Evolutionary conservation across 192 early-diverging fungal genomes (phyloP).

Genomic region (Allomyces arbusculus): DNA sequence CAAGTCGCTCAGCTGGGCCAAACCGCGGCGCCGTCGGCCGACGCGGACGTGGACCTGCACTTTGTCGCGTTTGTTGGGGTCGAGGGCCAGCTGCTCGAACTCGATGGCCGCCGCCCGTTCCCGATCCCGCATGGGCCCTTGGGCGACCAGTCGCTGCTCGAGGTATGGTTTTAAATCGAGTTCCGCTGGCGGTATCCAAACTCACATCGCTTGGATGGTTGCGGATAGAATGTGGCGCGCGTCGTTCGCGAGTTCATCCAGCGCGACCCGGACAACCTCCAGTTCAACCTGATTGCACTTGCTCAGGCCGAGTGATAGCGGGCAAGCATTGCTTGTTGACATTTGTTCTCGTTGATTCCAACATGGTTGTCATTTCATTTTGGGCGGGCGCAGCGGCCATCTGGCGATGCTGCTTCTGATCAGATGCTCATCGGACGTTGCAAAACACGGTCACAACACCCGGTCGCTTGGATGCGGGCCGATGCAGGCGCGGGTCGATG

Average conservation of each 20-base stretch:
- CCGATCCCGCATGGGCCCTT: slow-evolving; percentile 69
- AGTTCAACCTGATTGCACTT: slow-evolving; percentile 44
- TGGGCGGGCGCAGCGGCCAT: too few species aligned
- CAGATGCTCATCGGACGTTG: too few species aligned
- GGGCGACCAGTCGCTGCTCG: slow-evolving; percentile 24
- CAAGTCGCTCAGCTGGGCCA: slow-evolving; percentile 36
- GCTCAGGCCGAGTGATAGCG: slow-evolving; percentile 5
- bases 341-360: too few species aligned
- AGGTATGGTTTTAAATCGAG: slow-evolving; percentile 11
- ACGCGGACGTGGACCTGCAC: slow-evolving; percentile 59
- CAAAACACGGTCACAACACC: too few species aligned
- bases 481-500: too few species aligned
- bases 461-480: too few species aligned
- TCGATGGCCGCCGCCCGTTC: slow-evolving; percentile 62
- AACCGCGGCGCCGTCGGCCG: slow-evolving; percentile 44
- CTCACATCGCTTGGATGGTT: not conserved
- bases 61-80: slow-evolving; percentile 67
- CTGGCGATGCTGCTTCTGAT: too few species aligned
- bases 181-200: not conserved
- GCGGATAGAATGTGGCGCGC: slow-evolving; percentile 22
- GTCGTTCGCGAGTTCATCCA: slow-evolving; percentile 43
- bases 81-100: slow-evolving; percentile 61
- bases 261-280: slow-evolving; percentile 38
- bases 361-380: too few species aligned
- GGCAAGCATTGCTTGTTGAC: not conserved